Percentiles rank a stretch among this genome's conserved stretches.
phyloP scores from a whole-genome alignment of 2,329 filamentous ascomycete species.

The Monilinia aucupariae region DNA sequence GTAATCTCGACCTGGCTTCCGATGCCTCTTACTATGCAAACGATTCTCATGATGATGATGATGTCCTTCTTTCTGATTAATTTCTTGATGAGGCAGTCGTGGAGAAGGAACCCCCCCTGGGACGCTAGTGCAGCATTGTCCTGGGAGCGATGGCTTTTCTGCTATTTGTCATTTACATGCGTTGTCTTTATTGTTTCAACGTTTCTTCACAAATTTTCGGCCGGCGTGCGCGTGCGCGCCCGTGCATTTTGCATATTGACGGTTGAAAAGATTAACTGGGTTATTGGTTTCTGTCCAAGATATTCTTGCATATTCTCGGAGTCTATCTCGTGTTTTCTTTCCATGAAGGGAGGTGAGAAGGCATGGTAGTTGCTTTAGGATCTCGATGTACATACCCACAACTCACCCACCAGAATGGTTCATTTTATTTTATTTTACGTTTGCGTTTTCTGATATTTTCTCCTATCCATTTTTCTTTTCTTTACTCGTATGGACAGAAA shows the following conservation, averaged over 20 bases:
- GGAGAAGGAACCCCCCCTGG: slow-evolving; percentile 22
- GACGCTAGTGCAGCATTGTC: slow-evolving; percentile 37
- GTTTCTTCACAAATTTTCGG: slow-evolving; percentile 11
- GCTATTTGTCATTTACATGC: slow-evolving; percentile 12
- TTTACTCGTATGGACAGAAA: slow-evolving; percentile 5
- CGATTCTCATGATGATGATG: slow-evolving; percentile 24
- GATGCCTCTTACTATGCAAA: slow-evolving; percentile 27
- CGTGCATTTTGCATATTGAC: slow-evolving; percentile 9
- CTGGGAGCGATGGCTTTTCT: slow-evolving; percentile 16
- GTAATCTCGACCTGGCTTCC: slow-evolving; percentile 20
- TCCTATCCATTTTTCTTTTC: not conserved
- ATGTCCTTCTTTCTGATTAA: slow-evolving; percentile 13
- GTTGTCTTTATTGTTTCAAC: slow-evolving; percentile 13
- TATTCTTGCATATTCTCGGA: slow-evolving; percentile 10
- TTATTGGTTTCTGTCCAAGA: slow-evolving; percentile 6
- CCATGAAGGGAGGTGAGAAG: slow-evolving; percentile 3
- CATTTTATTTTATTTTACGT: not conserved
- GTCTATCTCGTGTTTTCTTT: slow-evolving; percentile 1
- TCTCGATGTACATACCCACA: slow-evolving; percentile 7
- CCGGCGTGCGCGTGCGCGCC: slow-evolving; percentile 7
- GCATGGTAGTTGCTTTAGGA: slow-evolving; percentile 4
- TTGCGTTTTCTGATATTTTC: not conserved
- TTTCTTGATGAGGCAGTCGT: slow-evolving; percentile 19
- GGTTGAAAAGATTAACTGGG: slow-evolving; percentile 13
- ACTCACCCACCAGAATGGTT: not conserved